Conservation (phyloP, 2,329 filamentous ascomycete genomes). For the Hypoxylon sp. region DNA sequence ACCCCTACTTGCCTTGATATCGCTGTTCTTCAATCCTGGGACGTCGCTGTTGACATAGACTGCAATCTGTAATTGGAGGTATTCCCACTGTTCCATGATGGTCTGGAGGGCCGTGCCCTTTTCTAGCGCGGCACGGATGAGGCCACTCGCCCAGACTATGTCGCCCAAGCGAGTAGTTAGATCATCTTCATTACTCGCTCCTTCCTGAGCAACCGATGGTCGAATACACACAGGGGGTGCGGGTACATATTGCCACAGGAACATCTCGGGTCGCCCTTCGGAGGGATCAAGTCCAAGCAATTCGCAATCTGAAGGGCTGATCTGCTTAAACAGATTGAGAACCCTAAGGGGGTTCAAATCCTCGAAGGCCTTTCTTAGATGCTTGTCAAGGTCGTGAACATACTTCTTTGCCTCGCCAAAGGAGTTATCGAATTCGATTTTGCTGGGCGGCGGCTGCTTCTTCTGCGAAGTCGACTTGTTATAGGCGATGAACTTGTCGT, state of each 20-base stretch:
- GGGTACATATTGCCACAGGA: constrained; percentile 96
- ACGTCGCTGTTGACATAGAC: constrained; percentile 99
- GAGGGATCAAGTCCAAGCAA: constrained; percentile 87
- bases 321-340: constrained; percentile 90
- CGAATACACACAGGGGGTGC: constrained; percentile 94
- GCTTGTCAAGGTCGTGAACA: constrained; percentile 88
- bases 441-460: constrained; percentile 84
- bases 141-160: constrained; percentile 90
- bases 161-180: constrained; percentile 97
- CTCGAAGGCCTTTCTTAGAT: constrained; percentile 91
- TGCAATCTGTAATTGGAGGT: constrained; percentile 91
- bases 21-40: constrained; percentile 88
- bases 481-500: constrained; percentile 91
- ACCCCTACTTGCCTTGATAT: constrained; percentile 88
- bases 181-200: constrained; percentile 94
- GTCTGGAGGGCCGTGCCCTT: constrained; percentile 88
- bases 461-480: constrained; percentile 89
- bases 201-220: constrained; percentile 93
- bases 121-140: constrained; percentile 83
- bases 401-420: constrained; percentile 82
- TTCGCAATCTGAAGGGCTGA: constrained; percentile 88
- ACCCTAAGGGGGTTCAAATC: constrained; percentile 92
- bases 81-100: constrained; percentile 99
- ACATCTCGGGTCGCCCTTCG: constrained; percentile 93
- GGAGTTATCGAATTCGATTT: constrained; percentile 86